These are phyloP conservation scores for Dianthus caryophyllus DNA, from an alignment of 148 eudicot genomes.

Conservation along the genomic window DNA sequence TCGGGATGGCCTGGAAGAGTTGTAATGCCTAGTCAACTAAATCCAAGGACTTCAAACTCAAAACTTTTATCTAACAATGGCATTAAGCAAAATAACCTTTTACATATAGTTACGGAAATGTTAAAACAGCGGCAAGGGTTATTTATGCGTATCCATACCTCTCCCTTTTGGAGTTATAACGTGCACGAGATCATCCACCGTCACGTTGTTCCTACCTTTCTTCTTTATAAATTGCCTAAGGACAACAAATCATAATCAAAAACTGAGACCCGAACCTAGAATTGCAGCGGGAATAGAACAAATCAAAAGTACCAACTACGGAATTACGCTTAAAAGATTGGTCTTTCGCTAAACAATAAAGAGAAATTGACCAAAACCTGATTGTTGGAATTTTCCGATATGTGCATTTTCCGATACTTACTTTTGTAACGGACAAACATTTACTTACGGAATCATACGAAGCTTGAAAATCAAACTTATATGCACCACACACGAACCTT, in stretches of 20 bases:
- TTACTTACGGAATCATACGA: no score
- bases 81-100: not conserved
- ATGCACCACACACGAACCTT: not conserved
- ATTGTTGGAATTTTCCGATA: not conserved
- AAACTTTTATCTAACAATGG: not conserved
- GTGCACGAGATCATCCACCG: slow-evolving; percentile 73
- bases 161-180: slow-evolving; percentile 79
- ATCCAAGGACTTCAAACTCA: not conserved
- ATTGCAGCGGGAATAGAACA: not conserved
- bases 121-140: slow-evolving; percentile 1
- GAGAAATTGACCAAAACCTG: not conserved
- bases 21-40: not conserved
- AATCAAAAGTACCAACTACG: not conserved
- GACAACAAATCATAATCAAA: slow-evolving; percentile 14
- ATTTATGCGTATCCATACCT: slow-evolving; percentile 35
- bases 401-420: not conserved
- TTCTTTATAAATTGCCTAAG: slow-evolving; percentile 57
- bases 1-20: not conserved
- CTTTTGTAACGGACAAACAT: not conserved
- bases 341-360: not conserved
- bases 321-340: not conserved
- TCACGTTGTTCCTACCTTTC: slow-evolving; percentile 80
- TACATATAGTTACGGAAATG: not conserved
- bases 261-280: not conserved
- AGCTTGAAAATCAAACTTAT: no score